Evolutionary conservation across 2,329 filamentous ascomycete genomes (phyloP), one percentile per base, ranked within the genome.

Genomic region (Hymenoscyphus salicellus): DNA sequence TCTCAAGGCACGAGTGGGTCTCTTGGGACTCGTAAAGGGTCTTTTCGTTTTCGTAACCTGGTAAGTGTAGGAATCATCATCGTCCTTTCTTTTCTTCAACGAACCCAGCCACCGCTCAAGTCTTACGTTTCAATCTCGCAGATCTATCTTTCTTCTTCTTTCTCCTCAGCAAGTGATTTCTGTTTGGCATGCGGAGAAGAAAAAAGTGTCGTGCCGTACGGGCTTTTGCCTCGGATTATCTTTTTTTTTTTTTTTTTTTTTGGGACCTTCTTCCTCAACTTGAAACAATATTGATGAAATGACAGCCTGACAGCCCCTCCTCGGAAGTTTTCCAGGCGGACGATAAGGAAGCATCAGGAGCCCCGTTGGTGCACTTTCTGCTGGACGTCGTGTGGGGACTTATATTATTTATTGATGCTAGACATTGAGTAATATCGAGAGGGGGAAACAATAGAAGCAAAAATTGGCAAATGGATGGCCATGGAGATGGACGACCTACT

Each of bases 401-500:
- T 52, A 28, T 26, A 38, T 38, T 38, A 14, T 38, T 38, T 38
- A 38, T 38, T 38, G 36, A 38, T 38, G 10, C 11, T 38, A 16
- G 36, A 17, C 10, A 38, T 3, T 5, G n/a, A 52, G 23, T 52
- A 52, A 52, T 52, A 52, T 52, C 62, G 16, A 49, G 10, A 30
- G 11, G 16, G 57, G 26, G 36, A 61, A 38, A 38, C 33, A 3
- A 36, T 36, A 26, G 64, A 70, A 68, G 68, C 65, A 67, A 62
- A 36, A 36, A 14, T 36, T 38, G 36, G 36, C 3, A 5, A 17
- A 38, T 38, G 11, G 33, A 38, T 38, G 33, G 11, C 6, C 10
- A 36, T 36, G 33, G 33, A 36, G n/a, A n/a, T 30, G 14, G 36
- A 38, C 36, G 36, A 38, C 14, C 36, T 38, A 14, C 36, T 11